A percentile compares a stretch with the other conserved stretches of the same genome.
These are phyloP conservation scores for Citrus mangshanensis DNA, from an alignment of 345 rosid species.

Conservation along the genomic window DNA sequence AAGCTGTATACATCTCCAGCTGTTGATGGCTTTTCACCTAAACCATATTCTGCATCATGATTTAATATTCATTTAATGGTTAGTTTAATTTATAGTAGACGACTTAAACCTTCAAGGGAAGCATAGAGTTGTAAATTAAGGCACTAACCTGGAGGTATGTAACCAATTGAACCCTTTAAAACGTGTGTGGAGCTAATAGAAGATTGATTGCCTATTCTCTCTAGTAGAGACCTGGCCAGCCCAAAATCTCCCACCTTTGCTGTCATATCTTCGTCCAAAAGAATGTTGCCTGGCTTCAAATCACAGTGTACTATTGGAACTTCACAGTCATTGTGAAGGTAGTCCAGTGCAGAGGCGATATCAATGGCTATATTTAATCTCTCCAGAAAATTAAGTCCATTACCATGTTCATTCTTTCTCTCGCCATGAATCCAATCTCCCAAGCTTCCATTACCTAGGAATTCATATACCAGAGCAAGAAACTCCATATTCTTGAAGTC, in stretches of 20 bases:
- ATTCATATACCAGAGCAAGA: slow-evolving; percentile 54
- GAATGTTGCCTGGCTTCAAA: slow-evolving; percentile 38
- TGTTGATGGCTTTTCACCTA: slow-evolving; percentile 39
- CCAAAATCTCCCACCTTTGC: slow-evolving; percentile 60
- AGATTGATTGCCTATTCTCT: slow-evolving; percentile 11
- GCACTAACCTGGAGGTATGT: slow-evolving; percentile 53
- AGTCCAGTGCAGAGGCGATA: slow-evolving; percentile 42
- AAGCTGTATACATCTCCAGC: slow-evolving; percentile 53
- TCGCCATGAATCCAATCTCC: slow-evolving; percentile 42
- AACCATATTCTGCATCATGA: neutral
- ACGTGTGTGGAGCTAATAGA: slow-evolving; percentile 36
- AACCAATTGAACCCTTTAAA: slow-evolving; percentile 50
- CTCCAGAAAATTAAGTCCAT: slow-evolving; percentile 32
- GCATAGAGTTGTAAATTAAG: too few species aligned
- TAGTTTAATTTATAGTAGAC: too few species aligned
- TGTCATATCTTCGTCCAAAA: slow-evolving; percentile 42
- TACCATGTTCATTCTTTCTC: slow-evolving; percentile 29
- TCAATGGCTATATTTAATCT: slow-evolving; percentile 48
- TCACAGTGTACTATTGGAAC: slow-evolving; percentile 59
- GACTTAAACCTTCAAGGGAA: too few species aligned
- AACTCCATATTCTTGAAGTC: slow-evolving; percentile 41
- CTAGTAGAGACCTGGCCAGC: slow-evolving; percentile 37
- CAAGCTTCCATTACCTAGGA: slow-evolving; percentile 40
- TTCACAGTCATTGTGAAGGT: slow-evolving; percentile 40
- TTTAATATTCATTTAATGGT: too few species aligned